Base-by-base conservation (phyloP, 2,329 filamentous ascomycete species). In the Hypoxylon sp. region DNA sequence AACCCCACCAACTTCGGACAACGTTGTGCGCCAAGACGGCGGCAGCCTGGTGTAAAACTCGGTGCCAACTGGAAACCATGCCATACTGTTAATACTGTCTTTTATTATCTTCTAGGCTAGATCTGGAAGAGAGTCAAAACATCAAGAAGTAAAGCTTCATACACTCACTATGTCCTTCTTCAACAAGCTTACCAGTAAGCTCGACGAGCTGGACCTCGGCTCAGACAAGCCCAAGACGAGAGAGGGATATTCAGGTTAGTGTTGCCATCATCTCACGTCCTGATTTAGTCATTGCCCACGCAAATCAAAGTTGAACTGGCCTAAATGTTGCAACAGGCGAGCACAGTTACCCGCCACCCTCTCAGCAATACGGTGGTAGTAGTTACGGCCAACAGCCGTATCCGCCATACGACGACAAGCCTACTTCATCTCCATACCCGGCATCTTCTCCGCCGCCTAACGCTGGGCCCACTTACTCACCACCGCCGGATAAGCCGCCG, bases 401-500 rank as follows among this genome's bases (percentile, higher is more conserved):
- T 41, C 63, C 67, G 30, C 52, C 59, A 51, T 65, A 67, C 51
- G 61, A 58, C 19, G 59, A 52, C 23, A 60, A 50, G 39, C 29
- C 65, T 39, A 21, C 61, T 47, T 63, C 63, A 45, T 39, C 66
- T 25, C 74, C 56, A 3, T 39, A 75, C 50, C 71, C 67, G 23
- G 34, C 55, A 39, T 75, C 67, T 46, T 66, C 72, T n/a, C 70
- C 70, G 5, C 72, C 73, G 3, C 69, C 72, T 37, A 47, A 11
- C n/a, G 62, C 66, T 39, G 74, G 69, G 11, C 75, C 76, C 50
- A 74, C 75, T 30, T 78, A 79, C 61, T 75, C 76, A 14, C 77
- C 75, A 23, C 75, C 77, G 19, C 63, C 77, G 2, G 75, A 75
- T 52, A 80, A 79, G 71, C 84, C 88, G 23, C 80, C 85, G 65